Evolutionary conservation across 2,329 filamentous ascomycete species (phyloP), one percentile per base, ranked within the genome.

Genomic region (Botrytis hyacinthi): DNA sequence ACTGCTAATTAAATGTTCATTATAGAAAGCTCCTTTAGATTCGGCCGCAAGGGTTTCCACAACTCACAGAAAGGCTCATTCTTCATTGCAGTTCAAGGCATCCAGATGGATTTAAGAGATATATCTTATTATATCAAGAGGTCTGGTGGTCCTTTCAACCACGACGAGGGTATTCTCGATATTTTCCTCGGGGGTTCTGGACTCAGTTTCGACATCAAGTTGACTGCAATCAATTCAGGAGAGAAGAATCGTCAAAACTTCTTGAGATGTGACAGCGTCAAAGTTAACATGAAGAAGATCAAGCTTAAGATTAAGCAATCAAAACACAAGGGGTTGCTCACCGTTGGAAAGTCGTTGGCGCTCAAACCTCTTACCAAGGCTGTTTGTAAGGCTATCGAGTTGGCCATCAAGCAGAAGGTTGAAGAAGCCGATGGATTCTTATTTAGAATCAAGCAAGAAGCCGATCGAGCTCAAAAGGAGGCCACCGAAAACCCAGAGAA

Each of bases 71-170:
- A 93, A 83, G 95, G 97, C 83, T 86, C 87, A 2, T 80, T 95
- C 77, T 94, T 96, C 86, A 87, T 98, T 76, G 92, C 93, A 75
- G 92, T 96, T 4, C 92, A 93, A 37, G 95, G 96, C 71, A 88
- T 99, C 59, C 96, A 99, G 86, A 94, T 95, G 86, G 96, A 99
- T 78, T 86, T 98, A 62, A 89, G 88, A 76, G 94, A 97, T 80
- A 93, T 99, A 76, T 93, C 93, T 82, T 98, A 95, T 87, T 95
- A 98, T 83, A 87, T 99, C 84, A 96, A 96, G 85, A 93, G 92
- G 84, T 98, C 99, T 89, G 86, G 94, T 80, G 95, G 96, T 14
- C 98, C 98, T 86, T 95, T 91, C 22, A 86, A 98, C 82, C 94
- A 90, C 29, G 96, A 99, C 81, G 92, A 89, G 63, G 96, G 96